Percentiles rank a stretch among this genome's conserved stretches.
Conservation (phyloP, 2,329 filamentous ascomycete genomes). For the Paracoccidioides lutzii region DNA sequence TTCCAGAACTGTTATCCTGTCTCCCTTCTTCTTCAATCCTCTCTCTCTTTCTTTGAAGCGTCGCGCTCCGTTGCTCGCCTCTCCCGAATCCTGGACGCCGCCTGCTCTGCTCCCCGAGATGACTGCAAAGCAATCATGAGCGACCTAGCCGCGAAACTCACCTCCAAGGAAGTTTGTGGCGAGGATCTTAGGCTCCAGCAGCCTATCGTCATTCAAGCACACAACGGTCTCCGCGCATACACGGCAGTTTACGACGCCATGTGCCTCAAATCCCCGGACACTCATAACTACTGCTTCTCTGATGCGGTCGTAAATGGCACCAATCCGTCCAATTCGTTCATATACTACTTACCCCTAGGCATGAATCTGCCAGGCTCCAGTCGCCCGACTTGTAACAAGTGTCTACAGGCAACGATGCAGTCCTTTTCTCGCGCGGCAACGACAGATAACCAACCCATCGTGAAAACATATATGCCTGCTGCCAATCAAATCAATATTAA, state of each 20-base stretch:
- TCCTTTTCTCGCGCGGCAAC: slow-evolving; percentile 60
- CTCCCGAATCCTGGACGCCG: slow-evolving; percentile 63
- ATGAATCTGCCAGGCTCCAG: slow-evolving; percentile 52
- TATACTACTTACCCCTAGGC: slow-evolving; percentile 79
- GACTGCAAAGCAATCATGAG: slow-evolving; percentile 55
- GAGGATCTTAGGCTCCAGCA: slow-evolving; percentile 56
- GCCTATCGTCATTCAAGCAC: slow-evolving; percentile 58
- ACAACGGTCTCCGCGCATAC: slow-evolving; percentile 65
- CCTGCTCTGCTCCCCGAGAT: slow-evolving; percentile 56
- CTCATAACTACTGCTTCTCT: slow-evolving; percentile 63
- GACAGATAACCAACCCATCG: slow-evolving; percentile 53
- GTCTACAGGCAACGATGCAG: slow-evolving; percentile 67
- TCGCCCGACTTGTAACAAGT: slow-evolving; percentile 61
- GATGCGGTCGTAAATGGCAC: slow-evolving; percentile 67
- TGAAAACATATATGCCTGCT: slow-evolving; percentile 54
- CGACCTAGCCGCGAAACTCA: slow-evolving; percentile 52
- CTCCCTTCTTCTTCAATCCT: slow-evolving; percentile 75
- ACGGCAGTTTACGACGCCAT: slow-evolving; percentile 64
- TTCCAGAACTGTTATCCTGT: slow-evolving; percentile 69
- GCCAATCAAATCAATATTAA: slow-evolving; percentile 58
- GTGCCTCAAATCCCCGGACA: slow-evolving; percentile 57
- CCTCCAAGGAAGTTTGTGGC: slow-evolving; percentile 51
- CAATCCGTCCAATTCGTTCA: slow-evolving; percentile 58
- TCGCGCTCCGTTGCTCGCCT: slow-evolving; percentile 58
- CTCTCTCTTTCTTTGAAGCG: slow-evolving; percentile 69